Percentiles rank a stretch among this genome's conserved stretches.
Conservation (phyloP, 495 filamentous ascomycete species). For the Beverwykella pulmonaria region DNA sequence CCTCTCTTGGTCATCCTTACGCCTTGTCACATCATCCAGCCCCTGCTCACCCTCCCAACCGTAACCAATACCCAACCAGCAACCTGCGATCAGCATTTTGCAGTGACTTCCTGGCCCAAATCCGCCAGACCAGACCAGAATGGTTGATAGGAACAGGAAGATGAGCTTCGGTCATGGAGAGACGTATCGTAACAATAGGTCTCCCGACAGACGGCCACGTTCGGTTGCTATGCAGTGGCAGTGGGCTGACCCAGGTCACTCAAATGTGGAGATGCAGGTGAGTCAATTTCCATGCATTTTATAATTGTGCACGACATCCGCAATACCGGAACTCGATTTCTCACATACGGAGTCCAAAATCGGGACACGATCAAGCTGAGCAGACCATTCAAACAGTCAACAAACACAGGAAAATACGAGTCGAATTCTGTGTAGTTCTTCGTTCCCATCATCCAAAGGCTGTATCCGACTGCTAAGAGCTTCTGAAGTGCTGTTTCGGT, state of each 20-base stretch:
- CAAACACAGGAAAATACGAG: conserved; percentile 20
- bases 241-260: conserved; percentile 11
- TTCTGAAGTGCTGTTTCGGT: conserved; percentile 12
- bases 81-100: conserved; percentile 10
- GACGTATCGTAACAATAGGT: neutral
- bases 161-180: neutral
- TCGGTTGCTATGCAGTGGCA: neutral
- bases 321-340: conserved; percentile 17
- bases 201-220: neutral
- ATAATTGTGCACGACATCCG: conserved; percentile 29
- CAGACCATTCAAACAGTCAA: conserved; percentile 21
- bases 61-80: conserved; percentile 6
- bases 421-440: conserved; percentile 32
- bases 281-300: conserved; percentile 27
- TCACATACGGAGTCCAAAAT: neutral
- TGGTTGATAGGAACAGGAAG: conserved; percentile 21
- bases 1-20: neutral
- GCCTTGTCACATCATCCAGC: conserved; percentile 4
- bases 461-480: conserved; percentile 17
- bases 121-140: conserved; percentile 2
- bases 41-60: conserved; percentile 1
- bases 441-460: conserved; percentile 24
- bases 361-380: conserved; percentile 19
- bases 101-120: neutral
- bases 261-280: conserved; percentile 8